phyloP scores from a whole-genome alignment of 805 yeast species.

The Teunomyces barrocoloradensis region DNA sequence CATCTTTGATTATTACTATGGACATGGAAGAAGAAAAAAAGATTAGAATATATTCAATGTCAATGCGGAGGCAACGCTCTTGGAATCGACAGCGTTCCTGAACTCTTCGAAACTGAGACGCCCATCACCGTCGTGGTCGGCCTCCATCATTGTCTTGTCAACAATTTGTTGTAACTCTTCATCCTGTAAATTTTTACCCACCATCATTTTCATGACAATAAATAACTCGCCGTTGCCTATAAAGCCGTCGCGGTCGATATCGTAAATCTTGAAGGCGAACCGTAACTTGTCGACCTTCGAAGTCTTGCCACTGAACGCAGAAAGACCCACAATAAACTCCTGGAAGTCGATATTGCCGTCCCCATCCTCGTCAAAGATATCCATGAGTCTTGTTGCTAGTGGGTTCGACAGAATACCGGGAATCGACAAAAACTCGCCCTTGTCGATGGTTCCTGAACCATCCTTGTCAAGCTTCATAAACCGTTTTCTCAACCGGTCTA shows the following conservation, averaged over 20 bases:
- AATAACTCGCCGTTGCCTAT: conserved; percentile 94
- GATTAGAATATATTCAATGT: conserved; percentile 48
- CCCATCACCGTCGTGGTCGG: conserved; percentile 86
- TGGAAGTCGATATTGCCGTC: conserved; percentile 94
- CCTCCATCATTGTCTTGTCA: conserved; percentile 95
- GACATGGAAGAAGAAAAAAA: background rate
- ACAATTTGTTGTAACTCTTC: conserved; percentile 92
- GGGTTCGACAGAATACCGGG: conserved; percentile 94
- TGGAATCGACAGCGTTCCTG: conserved; percentile 58
- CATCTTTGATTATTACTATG: conserved; percentile 5
- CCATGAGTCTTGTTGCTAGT: conserved; percentile 83
- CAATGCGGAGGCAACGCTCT: conserved; percentile 57
- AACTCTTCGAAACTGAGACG: conserved; percentile 84
- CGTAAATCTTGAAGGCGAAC: conserved; percentile 92
- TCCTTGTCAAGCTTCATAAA: conserved; percentile 95
- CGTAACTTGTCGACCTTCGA: conserved; percentile 74
- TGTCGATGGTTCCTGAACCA: conserved; percentile 88
- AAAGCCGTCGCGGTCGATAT: conserved; percentile 91
- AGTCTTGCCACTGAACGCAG: conserved; percentile 85
- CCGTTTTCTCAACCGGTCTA: conserved; percentile 84
- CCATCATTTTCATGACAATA: conserved; percentile 93
- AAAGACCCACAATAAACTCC: conserved; percentile 84
- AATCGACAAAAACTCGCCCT: conserved; percentile 82
- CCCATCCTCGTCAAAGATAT: conserved; percentile 89
- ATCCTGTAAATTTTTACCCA: conserved; percentile 84